Base-by-base conservation (phyloP, 2,329 filamentous ascomycete species). In the Tetracladium maxilliforme region DNA sequence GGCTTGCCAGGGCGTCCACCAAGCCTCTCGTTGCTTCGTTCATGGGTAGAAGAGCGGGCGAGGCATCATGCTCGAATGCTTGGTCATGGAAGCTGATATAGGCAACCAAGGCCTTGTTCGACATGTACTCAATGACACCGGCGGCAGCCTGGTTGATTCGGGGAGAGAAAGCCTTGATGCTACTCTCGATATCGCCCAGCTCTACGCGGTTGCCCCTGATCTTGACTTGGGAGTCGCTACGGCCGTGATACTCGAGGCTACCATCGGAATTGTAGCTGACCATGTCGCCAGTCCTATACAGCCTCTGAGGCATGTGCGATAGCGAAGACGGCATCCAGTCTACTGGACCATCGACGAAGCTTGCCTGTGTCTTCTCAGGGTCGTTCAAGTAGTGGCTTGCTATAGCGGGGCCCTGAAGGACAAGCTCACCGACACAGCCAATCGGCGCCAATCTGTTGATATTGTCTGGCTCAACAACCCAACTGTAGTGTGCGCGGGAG, bases 161-260 rank as follows among this genome's bases (percentile, higher is more conserved):
- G n/a, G n/a, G n/a, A n/a, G n/a, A n/a, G n/a, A n/a, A n/a, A n/a
- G 33, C 46, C 30, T 26, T 51, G 14, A 45, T 36, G 27, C 51
- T 51, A 32, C 48, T 49, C 40, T 54, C 64, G 27, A 59, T 60
- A 40, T 58, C 61, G 9, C 51, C 58, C 25, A 72, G 53, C 45
- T 73, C 78, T 25, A 76, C 62, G 27, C 73, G 54, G 34, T 68
- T 72, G 14, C 78, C 79, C 8, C 61, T 56, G 15, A 79, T 48
- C 46, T 81, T 80, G 27, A 76, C 64, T 43, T 74, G 72, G n/a
- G 63, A 64, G 37, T 79, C 74, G 35, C 70, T 73, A 24, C 75
- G 58, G 10, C 71, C 70, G 19, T 72, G 52, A 31, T 68, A 72
- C 7, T 60, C 45, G 19, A 74, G 56, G 8, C 41, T 40, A 2